Percentiles rank a stretch among this genome's conserved stretches.
These are phyloP conservation scores for Yarrowia sp. DNA, from an alignment of 805 yeast species.

Conservation along the genomic window DNA sequence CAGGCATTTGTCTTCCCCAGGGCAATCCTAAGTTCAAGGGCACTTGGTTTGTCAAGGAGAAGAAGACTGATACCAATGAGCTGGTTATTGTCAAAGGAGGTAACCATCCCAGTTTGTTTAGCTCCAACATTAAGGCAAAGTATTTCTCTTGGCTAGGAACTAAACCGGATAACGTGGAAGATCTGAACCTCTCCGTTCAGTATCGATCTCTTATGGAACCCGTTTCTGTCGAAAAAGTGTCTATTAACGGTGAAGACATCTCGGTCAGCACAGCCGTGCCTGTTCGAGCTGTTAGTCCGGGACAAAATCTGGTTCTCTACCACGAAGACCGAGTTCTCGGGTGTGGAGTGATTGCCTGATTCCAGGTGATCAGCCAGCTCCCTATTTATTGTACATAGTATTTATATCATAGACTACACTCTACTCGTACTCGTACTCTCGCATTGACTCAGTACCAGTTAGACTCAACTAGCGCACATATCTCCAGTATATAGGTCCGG, in stretches of 20 bases:
- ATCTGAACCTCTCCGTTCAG: conserved; percentile 58
- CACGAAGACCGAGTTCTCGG: conserved; percentile 72
- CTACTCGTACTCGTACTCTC: too few species aligned
- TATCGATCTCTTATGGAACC: conserved; percentile 78
- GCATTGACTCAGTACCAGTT: neutral
- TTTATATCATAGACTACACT: neutral
- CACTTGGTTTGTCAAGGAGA: conserved; percentile 84
- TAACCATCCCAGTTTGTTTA: conserved; percentile 63
- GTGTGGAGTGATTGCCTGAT: conserved; percentile 43
- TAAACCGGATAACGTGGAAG: conserved; percentile 38
- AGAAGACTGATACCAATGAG: conserved; percentile 68
- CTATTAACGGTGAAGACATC: conserved; percentile 39
- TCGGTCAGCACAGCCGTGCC: conserved; percentile 54
- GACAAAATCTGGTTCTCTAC: conserved; percentile 83
- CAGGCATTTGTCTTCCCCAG: conserved; percentile 86
- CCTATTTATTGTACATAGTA: conserved; percentile 31
- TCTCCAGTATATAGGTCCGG: conserved; percentile 1
- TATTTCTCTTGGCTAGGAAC: conserved; percentile 61
- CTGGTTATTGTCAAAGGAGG: conserved; percentile 78
- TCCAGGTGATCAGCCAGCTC: too few species aligned
- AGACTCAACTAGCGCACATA: conserved; percentile 16
- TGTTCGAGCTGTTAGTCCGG: conserved; percentile 84
- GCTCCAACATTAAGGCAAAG: conserved; percentile 53
- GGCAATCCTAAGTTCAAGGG: conserved; percentile 79
- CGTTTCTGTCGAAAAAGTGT: conserved; percentile 49